phyloP scores from a whole-genome alignment of 768 basidiomycete species.

The Sporobolomyces roseus region DNA sequence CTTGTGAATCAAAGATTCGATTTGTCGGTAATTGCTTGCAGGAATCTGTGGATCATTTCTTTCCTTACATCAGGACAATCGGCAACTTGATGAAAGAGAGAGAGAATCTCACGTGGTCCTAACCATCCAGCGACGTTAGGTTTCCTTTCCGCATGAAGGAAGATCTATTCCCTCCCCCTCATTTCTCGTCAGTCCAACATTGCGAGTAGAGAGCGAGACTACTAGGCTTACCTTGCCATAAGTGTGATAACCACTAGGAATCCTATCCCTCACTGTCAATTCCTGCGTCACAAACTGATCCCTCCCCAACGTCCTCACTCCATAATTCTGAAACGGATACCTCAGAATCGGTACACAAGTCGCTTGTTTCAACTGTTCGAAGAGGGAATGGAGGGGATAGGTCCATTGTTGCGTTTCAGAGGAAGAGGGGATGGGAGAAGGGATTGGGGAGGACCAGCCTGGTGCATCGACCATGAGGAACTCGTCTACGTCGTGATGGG shows the following conservation, averaged over 20 bases:
- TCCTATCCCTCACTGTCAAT: slow-evolving; percentile 18
- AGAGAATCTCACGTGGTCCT: slow-evolving; percentile 25
- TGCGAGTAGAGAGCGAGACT: too few species aligned
- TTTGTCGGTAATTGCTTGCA: slow-evolving; percentile 22
- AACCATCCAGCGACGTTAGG: slow-evolving; percentile 9
- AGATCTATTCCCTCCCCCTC: too few species aligned
- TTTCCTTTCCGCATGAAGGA: slow-evolving; percentile 24
- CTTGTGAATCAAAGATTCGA: slow-evolving; percentile 19
- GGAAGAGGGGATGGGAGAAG: neutral
- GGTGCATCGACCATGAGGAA: slow-evolving; percentile 38
- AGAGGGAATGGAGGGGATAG: slow-evolving; percentile 21
- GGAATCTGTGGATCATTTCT: slow-evolving; percentile 10
- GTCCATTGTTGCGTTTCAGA: neutral
- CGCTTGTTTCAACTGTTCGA: slow-evolving; percentile 4
- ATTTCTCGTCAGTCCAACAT: too few species aligned
- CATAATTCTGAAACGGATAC: slow-evolving; percentile 34
- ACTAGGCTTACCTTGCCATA: slow-evolving; percentile 21
- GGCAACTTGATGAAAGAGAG: too few species aligned
- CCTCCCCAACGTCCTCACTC: neutral
- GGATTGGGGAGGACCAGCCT: slow-evolving; percentile 23
- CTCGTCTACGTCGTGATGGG: slow-evolving; percentile 41
- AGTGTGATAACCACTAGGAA: slow-evolving; percentile 12
- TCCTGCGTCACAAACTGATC: slow-evolving; percentile 18
- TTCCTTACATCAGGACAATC: neutral
- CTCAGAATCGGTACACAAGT: slow-evolving; percentile 30